Evolutionary conservation across 441 rosid species (phyloP).

Genomic region (Erysimum cheiri): DNA sequence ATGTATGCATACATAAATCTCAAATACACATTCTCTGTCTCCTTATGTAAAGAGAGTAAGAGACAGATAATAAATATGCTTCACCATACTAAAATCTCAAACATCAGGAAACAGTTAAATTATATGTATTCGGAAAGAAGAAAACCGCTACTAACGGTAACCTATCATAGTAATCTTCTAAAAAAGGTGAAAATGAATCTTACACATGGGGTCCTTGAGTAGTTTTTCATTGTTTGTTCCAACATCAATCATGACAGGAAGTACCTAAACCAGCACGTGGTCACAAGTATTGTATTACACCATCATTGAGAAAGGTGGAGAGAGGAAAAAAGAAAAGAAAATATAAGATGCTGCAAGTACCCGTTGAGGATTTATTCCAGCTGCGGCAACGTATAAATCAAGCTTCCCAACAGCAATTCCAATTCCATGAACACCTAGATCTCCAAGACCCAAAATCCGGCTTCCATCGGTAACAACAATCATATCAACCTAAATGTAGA

Average conservation of each 20-base stretch:
- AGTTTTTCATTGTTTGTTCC: constrained; percentile 97
- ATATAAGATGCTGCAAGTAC: constrained; percentile 45
- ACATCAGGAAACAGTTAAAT: constrained; percentile 28
- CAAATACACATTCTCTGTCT: background rate
- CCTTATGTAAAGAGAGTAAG: background rate
- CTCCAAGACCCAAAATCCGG: constrained; percentile 98
- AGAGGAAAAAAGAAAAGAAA: constrained; percentile 16
- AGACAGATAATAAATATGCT: constrained; percentile 3
- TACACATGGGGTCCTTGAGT: constrained; percentile 85
- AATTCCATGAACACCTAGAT: constrained; percentile 98
- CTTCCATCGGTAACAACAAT: constrained; percentile 99
- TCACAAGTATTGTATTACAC: constrained; percentile 10
- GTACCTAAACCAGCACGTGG: constrained; percentile 62
- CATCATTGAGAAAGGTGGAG: background rate
- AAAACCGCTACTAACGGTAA: background rate
- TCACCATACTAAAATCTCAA: constrained; percentile 18
- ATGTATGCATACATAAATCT: constrained; percentile 2
- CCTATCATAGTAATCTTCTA: background rate
- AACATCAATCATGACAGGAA: constrained; percentile 99
- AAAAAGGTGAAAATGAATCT: constrained; percentile 46
- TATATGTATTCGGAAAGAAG: background rate
- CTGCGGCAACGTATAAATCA: constrained; percentile 98
- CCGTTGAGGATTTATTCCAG: constrained; percentile 99
- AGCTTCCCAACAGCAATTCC: constrained; percentile 97
- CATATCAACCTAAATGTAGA: constrained; percentile 88